phyloP scores from a whole-genome alignment of 1,284 basidiomycete genomes.

The Papiliotrema laurentii region DNA sequence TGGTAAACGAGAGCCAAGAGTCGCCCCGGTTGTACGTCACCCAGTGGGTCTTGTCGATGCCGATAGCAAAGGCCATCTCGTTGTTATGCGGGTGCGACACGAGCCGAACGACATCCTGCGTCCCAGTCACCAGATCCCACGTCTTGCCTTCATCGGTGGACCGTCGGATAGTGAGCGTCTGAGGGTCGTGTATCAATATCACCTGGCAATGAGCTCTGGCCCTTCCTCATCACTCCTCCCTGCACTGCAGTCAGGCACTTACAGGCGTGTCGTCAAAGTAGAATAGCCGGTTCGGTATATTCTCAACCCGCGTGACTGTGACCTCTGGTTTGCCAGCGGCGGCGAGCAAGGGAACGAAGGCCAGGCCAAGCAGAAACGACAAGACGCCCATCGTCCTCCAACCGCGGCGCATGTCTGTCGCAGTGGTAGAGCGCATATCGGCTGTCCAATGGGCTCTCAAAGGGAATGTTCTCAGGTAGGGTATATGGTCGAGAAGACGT shows the following conservation, averaged over 20 bases:
- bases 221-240: neutral
- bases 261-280: conserved; percentile 91
- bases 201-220: conserved; percentile 51
- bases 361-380: conserved; percentile 4
- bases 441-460: no score
- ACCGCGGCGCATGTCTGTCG: no score
- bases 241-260: conserved; percentile 27
- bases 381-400: conserved; percentile 1
- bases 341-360: conserved; percentile 10
- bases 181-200: conserved; percentile 75
- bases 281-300: conserved; percentile 75
- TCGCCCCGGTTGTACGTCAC: conserved; percentile 78
- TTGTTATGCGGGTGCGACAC: conserved; percentile 84
- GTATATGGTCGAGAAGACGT: no score
- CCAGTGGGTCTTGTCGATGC: conserved; percentile 67
- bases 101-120: conserved; percentile 68
- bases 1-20: conserved; percentile 74
- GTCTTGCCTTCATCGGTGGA: conserved; percentile 86
- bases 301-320: conserved; percentile 52
- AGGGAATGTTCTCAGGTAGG: no score
- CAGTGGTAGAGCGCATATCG: no score
- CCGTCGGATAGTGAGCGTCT: conserved; percentile 65
- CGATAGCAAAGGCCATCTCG: conserved; percentile 76
- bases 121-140: conserved; percentile 63
- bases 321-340: conserved; percentile 45